Conservation (phyloP, 148 eudicot species). For the Vaccinium myrtillus region DNA sequence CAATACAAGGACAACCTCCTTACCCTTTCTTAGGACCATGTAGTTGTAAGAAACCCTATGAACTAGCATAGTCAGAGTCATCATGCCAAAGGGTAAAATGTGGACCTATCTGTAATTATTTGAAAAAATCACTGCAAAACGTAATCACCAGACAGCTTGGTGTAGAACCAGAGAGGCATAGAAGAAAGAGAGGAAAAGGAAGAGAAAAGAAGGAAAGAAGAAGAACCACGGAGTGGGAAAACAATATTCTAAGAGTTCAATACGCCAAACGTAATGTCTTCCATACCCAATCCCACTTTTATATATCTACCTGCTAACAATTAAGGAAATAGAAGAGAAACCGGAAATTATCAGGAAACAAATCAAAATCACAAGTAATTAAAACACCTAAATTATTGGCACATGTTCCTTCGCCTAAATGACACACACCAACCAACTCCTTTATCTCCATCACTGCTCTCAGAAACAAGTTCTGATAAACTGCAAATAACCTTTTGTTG, state of each 20-base stretch:
- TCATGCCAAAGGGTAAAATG: neutral
- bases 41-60: neutral
- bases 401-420: neutral
- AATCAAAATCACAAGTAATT: no score
- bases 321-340: constrained; percentile 1
- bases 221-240: neutral
- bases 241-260: neutral
- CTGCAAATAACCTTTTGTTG: neutral
- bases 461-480: neutral
- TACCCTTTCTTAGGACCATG: neutral
- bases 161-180: neutral
- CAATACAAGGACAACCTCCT: neutral
- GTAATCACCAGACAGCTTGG: neutral
- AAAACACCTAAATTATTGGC: neutral
- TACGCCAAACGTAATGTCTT: neutral
- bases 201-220: constrained; percentile 1
- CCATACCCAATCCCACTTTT: neutral
- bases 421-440: neutral
- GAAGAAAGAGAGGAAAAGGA: neutral
- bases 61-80: neutral
- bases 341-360: neutral
- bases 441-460: neutral
- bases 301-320: neutral
- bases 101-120: neutral
- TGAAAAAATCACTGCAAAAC: no score